Percentiles rank a stretch among this genome's conserved stretches.
Conservation (phyloP, 345 rosid species). For the Murraya koenigii region DNA sequence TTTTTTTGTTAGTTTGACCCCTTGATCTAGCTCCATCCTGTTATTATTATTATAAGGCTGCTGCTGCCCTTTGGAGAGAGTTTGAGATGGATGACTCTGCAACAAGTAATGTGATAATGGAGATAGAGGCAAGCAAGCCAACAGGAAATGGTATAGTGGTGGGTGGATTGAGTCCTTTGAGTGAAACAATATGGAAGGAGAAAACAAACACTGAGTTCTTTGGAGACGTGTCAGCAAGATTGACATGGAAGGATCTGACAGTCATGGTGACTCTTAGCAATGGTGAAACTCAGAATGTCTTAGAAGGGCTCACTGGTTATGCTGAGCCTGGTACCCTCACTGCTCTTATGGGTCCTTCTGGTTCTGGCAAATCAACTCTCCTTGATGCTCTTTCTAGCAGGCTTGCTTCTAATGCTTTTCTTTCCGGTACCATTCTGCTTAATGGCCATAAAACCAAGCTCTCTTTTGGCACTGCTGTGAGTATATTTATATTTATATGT, state of each 20-base stretch:
- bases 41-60: not conserved
- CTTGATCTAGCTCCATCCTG: constrained; percentile 2
- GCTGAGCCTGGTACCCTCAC: constrained; percentile 87
- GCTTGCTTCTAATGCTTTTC: constrained; percentile 88
- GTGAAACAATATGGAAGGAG: constrained; percentile 77
- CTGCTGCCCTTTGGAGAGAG: not conserved
- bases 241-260: constrained; percentile 91
- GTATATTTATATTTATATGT: constrained; percentile 13
- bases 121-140: constrained; percentile 67
- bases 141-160: constrained; percentile 38
- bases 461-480: constrained; percentile 91
- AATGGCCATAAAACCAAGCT: constrained; percentile 93
- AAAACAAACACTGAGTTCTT: constrained; percentile 47
- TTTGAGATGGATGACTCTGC: constrained; percentile 16
- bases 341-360: constrained; percentile 96
- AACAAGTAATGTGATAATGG: constrained; percentile 37
- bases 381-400: constrained; percentile 90
- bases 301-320: constrained; percentile 82
- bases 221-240: constrained; percentile 84
- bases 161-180: constrained; percentile 72
- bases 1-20: not conserved
- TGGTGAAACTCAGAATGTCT: constrained; percentile 71
- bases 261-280: constrained; percentile 67
- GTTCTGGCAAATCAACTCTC: constrained; percentile 90
- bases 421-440: constrained; percentile 79